Evolutionary conservation across 805 yeast genomes (phyloP).

Genomic region (Suhomyces emberorum): DNA sequence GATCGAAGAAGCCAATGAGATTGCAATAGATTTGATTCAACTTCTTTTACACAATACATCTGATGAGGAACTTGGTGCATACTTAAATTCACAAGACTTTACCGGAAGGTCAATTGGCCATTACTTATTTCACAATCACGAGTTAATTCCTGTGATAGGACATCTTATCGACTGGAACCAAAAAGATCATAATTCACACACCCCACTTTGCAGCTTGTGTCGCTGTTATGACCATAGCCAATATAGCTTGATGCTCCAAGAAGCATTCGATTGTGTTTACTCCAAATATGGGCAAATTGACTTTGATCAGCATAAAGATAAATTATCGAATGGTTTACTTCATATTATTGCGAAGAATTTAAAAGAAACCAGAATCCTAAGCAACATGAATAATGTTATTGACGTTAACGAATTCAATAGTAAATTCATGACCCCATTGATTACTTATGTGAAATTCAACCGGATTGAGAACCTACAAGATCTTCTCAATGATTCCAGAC

Average conservation of each 20-base stretch:
- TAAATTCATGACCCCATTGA: conserved; percentile 64
- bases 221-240: conserved; percentile 76
- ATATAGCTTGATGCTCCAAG: conserved; percentile 48
- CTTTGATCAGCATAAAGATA: conserved; percentile 65
- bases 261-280: conserved; percentile 44
- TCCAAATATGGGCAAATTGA: conserved; percentile 42
- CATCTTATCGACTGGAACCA: conserved; percentile 62
- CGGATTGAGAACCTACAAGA: conserved; percentile 55
- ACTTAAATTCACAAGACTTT: conserved; percentile 50
- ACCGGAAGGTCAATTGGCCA: conserved; percentile 68
- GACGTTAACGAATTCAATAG: conserved; percentile 58
- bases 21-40: conserved; percentile 42
- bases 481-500: conserved; percentile 47
- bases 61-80: conserved; percentile 43
- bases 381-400: conserved; percentile 25
- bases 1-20: conserved; percentile 47
- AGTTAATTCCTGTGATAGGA: conserved; percentile 54
- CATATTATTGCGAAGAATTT: conserved; percentile 64
- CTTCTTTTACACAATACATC: conserved; percentile 43
- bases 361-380: conserved; percentile 22
- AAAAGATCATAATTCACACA: conserved; percentile 63
- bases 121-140: conserved; percentile 56
- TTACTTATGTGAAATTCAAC: conserved; percentile 66
- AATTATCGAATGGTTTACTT: conserved; percentile 68
- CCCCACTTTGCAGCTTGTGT: conserved; percentile 74